Evolutionary conservation across 805 yeast species (phyloP).

Genomic region (Komagataella pastoris): DNA sequence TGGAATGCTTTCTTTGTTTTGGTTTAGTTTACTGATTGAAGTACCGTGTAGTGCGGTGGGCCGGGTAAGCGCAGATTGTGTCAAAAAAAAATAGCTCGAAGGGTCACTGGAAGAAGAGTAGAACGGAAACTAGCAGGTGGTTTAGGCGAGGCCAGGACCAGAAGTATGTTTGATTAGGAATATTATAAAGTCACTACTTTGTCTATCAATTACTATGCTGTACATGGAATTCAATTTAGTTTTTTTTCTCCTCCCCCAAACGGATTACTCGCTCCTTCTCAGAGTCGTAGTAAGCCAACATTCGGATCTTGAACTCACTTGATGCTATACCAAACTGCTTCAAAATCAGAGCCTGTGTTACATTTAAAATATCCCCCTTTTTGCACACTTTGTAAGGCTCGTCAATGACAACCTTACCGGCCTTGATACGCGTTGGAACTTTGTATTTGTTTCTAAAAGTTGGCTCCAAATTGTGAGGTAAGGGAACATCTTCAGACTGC

Average conservation of each 20-base stretch:
- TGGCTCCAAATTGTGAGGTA: slow-evolving; percentile 92
- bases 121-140: neutral
- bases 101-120: neutral
- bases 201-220: neutral
- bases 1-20: neutral
- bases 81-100: neutral
- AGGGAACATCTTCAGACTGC: slow-evolving; percentile 86
- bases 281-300: slow-evolving; percentile 67
- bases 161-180: neutral
- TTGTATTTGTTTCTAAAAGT: slow-evolving; percentile 81
- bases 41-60: neutral
- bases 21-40: neutral
- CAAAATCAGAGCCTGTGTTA: slow-evolving; percentile 80
- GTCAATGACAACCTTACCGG: slow-evolving; percentile 73
- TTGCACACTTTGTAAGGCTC: slow-evolving; percentile 72
- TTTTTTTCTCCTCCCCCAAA: neutral
- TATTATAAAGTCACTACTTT: neutral
- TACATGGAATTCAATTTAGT: neutral
- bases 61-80: neutral
- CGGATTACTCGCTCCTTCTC: slow-evolving; percentile 22
- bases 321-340: slow-evolving; percentile 95
- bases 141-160: no score
- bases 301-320: slow-evolving; percentile 73
- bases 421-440: slow-evolving; percentile 80
- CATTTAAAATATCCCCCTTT: slow-evolving; percentile 71